Evolutionary conservation across 2,329 filamentous ascomycete genomes (phyloP), one percentile per base, ranked within the genome.

Genomic region (Knufia petricola): DNA sequence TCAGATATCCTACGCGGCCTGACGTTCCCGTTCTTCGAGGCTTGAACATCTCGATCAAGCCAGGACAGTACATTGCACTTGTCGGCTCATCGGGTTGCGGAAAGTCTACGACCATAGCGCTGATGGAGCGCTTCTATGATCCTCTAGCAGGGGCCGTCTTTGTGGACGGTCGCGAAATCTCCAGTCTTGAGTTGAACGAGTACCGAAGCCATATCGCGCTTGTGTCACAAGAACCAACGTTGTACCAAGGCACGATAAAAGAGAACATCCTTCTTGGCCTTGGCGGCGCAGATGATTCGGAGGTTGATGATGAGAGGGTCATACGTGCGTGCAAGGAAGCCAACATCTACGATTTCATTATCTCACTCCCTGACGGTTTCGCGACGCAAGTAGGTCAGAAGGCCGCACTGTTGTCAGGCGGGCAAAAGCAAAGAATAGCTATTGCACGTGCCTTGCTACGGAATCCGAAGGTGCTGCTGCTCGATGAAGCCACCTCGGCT

Each of bases 41-140:
- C 0, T 73, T 95, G 9, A 82, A 90, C 50, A 53, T 72, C 45
- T 69, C 62, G 4, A 66, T 72, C 52, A 66, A 69, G 50, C 68
- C 69, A 20, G 69, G 69, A 10, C 68, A 72, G 53, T 71, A 71
- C 53, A 60, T 72, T 64, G 92, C 90, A 0, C 77, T 96, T 2
- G 92, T 96, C 7, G 92, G 92, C n/a, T 84, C 90, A 0, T 92
- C 85, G 39, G 90, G 92, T 2, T 95, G 89, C 61, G 92, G 92
- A 50, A 96, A 98, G 71, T 87, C 82, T 43, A 96, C 92, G 0
- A 94, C 89, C 0, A 94, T 96, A 62, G 85, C 87, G 2, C 75
- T 96, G 3, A 72, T 96, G 26, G 90, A 96, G 64, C 84, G 92
- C 28, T 96, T 96, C 70, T 96, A 96, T 63, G 88, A 96, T 59